phyloP scores from a whole-genome alignment of 2,329 filamentous ascomycete species.

The Fusarium oxysporum region DNA sequence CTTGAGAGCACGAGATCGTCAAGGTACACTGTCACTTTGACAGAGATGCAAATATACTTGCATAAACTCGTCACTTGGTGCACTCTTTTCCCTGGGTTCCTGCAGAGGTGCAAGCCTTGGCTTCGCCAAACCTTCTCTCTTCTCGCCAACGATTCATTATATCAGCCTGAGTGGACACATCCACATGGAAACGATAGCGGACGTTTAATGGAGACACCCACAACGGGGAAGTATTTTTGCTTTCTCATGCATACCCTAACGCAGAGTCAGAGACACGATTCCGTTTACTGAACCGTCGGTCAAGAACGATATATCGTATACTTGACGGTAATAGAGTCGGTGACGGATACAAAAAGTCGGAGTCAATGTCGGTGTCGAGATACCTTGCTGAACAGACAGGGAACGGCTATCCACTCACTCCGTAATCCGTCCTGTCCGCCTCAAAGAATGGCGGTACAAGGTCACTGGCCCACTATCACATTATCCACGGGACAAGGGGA shows the following conservation, averaged over 20 bases:
- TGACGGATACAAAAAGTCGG: constrained; percentile 41
- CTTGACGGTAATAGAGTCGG: constrained; percentile 41
- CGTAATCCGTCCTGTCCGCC: constrained; percentile 37
- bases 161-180: constrained; percentile 25
- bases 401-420: constrained; percentile 38
- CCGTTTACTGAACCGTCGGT: constrained; percentile 42
- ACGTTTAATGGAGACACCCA: constrained; percentile 22
- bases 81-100: constrained; percentile 25
- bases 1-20: constrained; percentile 1
- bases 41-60: constrained; percentile 27
- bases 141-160: constrained; percentile 19
- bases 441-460: constrained; percentile 35
- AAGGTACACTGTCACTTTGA: constrained; percentile 29
- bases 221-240: constrained; percentile 24
- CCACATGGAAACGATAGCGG: constrained; percentile 14
- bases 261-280: constrained; percentile 27
- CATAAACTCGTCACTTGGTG: constrained; percentile 11
- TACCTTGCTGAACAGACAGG: constrained; percentile 32
- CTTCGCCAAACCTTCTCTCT: constrained; percentile 36
- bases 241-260: constrained; percentile 40
- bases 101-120: constrained; percentile 35
- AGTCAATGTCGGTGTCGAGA: constrained; percentile 45
- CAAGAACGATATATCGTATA: constrained; percentile 34
- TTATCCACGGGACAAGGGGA: constrained; percentile 27
- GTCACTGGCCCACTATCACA: constrained; percentile 30